Evolutionary conservation across 2,329 filamentous ascomycete genomes (phyloP).

Genomic region (Penicillium digitatum): DNA sequence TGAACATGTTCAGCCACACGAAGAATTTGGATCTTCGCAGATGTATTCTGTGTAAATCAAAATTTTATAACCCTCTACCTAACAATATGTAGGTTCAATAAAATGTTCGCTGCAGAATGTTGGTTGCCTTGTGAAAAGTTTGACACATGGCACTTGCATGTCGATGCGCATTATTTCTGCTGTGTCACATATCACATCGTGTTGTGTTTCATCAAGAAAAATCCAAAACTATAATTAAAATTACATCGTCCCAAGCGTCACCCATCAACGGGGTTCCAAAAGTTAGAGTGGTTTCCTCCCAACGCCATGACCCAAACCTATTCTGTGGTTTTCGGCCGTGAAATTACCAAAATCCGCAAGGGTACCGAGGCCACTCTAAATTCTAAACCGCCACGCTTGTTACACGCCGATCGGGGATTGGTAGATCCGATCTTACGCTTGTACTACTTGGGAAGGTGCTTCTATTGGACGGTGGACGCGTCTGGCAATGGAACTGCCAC

Average conservation of each 20-base stretch:
- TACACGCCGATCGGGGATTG: constrained; percentile 7
- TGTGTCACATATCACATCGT: constrained; percentile 11
- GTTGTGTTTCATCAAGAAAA: background rate
- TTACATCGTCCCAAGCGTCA: background rate
- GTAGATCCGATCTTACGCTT: constrained; percentile 10
- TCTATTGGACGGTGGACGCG: constrained; percentile 1
- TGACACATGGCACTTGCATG: constrained; percentile 26
- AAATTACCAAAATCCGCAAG: background rate
- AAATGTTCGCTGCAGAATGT: background rate
- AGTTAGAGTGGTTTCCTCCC: background rate
- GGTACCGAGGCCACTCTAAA: background rate
- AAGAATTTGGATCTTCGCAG: background rate
- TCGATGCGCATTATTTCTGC: constrained; percentile 5
- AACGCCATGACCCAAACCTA: background rate
- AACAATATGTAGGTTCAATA: background rate
- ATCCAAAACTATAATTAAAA: constrained; percentile 8
- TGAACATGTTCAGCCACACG: background rate
- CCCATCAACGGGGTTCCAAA: background rate
- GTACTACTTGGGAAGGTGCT: constrained; percentile 12
- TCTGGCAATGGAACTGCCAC: background rate
- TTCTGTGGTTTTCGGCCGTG: background rate
- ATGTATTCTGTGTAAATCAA: no score
- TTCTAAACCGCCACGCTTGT: background rate
- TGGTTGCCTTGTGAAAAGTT: constrained; percentile 11
- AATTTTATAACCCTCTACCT: no score